These are phyloP conservation scores for Pichia scutulata DNA, from an alignment of 805 yeast genomes.

Conservation along the genomic window DNA sequence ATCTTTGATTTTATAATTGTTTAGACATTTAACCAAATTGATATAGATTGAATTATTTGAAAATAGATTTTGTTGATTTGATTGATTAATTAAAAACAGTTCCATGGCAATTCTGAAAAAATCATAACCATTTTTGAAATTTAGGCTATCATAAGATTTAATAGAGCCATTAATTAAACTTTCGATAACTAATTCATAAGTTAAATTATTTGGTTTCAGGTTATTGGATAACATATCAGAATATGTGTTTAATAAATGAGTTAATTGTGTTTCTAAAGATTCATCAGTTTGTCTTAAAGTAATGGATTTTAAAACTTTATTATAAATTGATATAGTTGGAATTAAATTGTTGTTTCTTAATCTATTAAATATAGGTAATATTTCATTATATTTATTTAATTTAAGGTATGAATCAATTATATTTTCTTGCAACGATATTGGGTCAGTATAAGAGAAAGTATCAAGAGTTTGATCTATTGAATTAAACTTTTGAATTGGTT, in stretches of 20 bases:
- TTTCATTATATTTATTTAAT: constrained; percentile 25
- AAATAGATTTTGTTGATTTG: constrained; percentile 15
- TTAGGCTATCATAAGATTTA: constrained; percentile 30
- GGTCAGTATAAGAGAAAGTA: constrained; percentile 5
- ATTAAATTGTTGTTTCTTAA: constrained; percentile 29
- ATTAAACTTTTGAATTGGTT: background rate
- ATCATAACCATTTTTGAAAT: constrained; percentile 35
- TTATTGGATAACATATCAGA: constrained; percentile 52
- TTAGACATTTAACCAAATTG: constrained; percentile 21
- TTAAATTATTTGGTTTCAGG: constrained; percentile 47
- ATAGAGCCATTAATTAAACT: constrained; percentile 45
- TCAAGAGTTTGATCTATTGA: constrained; percentile 3
- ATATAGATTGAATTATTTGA: constrained; percentile 15
- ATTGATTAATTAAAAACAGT: constrained; percentile 29
- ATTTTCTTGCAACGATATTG: constrained; percentile 13
- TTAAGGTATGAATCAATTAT: constrained; percentile 20
- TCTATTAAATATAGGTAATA: constrained; percentile 26
- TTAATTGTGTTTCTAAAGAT: constrained; percentile 52
- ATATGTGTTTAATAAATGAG: constrained; percentile 56
- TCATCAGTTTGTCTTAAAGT: constrained; percentile 43
- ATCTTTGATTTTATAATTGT: constrained; percentile 18
- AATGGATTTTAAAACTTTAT: constrained; percentile 48
- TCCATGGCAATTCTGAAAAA: constrained; percentile 45
- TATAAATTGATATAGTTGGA: constrained; percentile 47
- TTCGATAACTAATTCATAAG: constrained; percentile 45